These are phyloP conservation scores for Penicillium salamii DNA, from an alignment of 495 filamentous ascomycete species.

Conservation along the genomic window DNA sequence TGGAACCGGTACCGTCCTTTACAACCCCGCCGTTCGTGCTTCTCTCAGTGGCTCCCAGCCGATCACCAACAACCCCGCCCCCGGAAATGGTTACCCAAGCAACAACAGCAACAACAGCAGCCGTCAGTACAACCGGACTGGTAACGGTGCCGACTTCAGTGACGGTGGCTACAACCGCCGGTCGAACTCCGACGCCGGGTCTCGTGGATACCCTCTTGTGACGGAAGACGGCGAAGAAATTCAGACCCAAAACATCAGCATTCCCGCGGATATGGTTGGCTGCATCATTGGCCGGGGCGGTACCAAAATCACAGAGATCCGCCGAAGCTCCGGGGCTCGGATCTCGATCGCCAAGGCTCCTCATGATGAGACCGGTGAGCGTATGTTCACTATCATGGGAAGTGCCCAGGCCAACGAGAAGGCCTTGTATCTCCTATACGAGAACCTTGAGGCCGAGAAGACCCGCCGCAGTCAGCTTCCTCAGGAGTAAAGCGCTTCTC, in stretches of 20 bases:
- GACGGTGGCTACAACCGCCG: constrained; percentile 72
- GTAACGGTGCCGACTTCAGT: constrained; percentile 97
- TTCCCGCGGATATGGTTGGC: constrained; percentile 98
- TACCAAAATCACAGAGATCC: constrained; percentile 96
- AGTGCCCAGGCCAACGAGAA: constrained; percentile 89
- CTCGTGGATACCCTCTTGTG: constrained; percentile 71
- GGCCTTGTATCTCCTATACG: constrained; percentile 92
- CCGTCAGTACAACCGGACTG: constrained; percentile 85
- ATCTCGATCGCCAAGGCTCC: constrained; percentile 98
- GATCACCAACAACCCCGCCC: constrained; percentile 27
- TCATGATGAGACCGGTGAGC: constrained; percentile 94
- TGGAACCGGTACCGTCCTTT: constrained; percentile 91
- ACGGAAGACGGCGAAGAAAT: constrained; percentile 97
- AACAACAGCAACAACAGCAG: constrained; percentile 51
- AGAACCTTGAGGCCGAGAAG: constrained; percentile 98
- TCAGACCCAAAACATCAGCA: constrained; percentile 98
- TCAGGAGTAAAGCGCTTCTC: constrained; percentile 55
- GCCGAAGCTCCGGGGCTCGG: constrained; percentile 89
- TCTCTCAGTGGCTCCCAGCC: constrained; percentile 54
- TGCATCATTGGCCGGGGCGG: constrained; percentile 96
- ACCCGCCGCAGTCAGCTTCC: constrained; percentile 81
- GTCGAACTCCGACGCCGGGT: constrained; percentile 73
- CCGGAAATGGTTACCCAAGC: constrained; percentile 31
- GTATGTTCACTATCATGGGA: constrained; percentile 99
- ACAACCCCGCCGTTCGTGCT: constrained; percentile 91